Conservation (phyloP, 2,329 filamentous ascomycete genomes). For the Trichoderma sp. region DNA sequence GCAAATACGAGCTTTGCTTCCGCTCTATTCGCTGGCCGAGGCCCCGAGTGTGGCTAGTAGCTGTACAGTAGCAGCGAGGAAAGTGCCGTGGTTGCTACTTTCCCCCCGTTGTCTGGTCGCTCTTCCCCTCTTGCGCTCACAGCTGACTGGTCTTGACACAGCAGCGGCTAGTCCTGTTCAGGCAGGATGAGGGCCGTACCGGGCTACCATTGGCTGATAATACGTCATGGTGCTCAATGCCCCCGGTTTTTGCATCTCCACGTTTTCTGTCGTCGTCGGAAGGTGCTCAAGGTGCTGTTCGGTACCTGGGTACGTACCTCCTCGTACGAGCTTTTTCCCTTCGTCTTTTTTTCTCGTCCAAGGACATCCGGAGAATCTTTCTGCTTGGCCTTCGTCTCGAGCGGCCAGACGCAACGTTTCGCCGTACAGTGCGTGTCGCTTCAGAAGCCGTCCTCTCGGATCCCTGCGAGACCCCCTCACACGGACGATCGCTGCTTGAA, state of each 20-base stretch:
- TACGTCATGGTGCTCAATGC: slow-evolving; percentile 18
- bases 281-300: neutral
- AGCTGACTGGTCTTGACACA: slow-evolving; percentile 9
- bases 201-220: slow-evolving; percentile 1
- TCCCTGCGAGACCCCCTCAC: neutral
- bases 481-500: neutral
- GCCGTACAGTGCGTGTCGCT: slow-evolving; percentile 1
- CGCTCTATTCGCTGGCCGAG: slow-evolving; percentile 16
- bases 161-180: neutral
- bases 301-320: slow-evolving; percentile 2
- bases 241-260: slow-evolving; percentile 2
- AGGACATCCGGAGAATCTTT: neutral
- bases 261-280: neutral
- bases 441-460: neutral
- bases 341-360: no score
- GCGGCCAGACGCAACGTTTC: slow-evolving; percentile 19
- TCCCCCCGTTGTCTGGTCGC: neutral
- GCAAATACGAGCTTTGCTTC: slow-evolving; percentile 21
- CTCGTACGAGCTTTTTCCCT: neutral
- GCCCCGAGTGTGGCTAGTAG: slow-evolving; percentile 20
- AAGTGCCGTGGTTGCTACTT: slow-evolving; percentile 6
- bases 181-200: slow-evolving; percentile 14
- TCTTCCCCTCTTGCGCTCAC: neutral
- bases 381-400: neutral
- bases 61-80: slow-evolving; percentile 6